phyloP scores from a whole-genome alignment of 768 basidiomycete species.

The Xerocomellus intermedius region DNA sequence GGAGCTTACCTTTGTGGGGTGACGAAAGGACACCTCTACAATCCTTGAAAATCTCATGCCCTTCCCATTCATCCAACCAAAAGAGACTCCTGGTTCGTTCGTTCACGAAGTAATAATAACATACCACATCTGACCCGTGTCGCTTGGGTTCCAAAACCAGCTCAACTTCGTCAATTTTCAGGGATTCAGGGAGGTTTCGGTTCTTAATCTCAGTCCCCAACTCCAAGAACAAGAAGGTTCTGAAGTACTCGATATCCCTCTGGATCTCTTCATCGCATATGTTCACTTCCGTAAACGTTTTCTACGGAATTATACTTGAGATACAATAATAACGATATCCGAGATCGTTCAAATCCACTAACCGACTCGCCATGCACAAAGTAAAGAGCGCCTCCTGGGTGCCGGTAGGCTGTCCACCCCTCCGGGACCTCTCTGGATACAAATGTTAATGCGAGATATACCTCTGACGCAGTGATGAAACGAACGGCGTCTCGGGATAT shows the following conservation, averaged over 20 bases:
- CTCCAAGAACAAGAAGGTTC: constrained; percentile 12
- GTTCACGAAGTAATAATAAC: constrained; percentile 54
- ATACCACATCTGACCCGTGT: constrained; percentile 16
- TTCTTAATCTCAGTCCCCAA: constrained; percentile 18
- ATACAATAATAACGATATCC: neutral
- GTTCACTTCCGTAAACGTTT: constrained; percentile 55
- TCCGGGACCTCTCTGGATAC: constrained; percentile 16
- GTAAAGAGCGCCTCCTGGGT: constrained; percentile 64
- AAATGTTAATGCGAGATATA: neutral
- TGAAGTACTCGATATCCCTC: constrained; percentile 37
- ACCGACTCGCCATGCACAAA: constrained; percentile 52
- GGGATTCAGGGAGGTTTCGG: constrained; percentile 12
- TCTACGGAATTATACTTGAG: constrained; percentile 35
- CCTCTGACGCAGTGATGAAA: neutral
- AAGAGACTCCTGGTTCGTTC: constrained; percentile 48
- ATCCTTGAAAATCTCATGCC: constrained; percentile 29
- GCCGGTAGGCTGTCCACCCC: constrained; percentile 48
- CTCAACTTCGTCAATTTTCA: constrained; percentile 37
- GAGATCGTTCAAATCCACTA: constrained; percentile 3
- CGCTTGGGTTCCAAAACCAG: constrained; percentile 44
- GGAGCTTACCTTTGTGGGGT: constrained; percentile 25
- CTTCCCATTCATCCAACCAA: constrained; percentile 48
- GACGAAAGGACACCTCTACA: constrained; percentile 18
- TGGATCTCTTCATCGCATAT: constrained; percentile 40
- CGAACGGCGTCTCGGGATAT: constrained; percentile 21